Base-by-base conservation (phyloP, 2,329 filamentous ascomycete genomes). In the Colletotrichum costaricense region DNA sequence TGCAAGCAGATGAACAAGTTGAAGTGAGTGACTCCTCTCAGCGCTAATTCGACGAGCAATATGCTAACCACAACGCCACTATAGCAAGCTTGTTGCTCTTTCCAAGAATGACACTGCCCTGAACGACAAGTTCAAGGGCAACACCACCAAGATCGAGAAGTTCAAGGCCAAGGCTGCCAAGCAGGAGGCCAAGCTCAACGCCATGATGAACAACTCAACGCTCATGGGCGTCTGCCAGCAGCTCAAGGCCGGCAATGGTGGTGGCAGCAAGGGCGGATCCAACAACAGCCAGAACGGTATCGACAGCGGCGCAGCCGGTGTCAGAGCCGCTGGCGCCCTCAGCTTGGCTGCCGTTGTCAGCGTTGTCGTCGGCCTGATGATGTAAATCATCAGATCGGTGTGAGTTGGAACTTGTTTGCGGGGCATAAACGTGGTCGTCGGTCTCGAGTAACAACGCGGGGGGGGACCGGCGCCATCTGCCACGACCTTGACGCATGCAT, bases 181-280 rank as follows among this genome's bases (percentile, higher is more conserved):
- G 68, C 57, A 59, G 72, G 72, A 71, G 63, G 72, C 28, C 42
- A 72, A 71, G 68, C 68, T 74, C 38, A 72, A 71, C 57, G 72
- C 62, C 35, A 63, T 84, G 76, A 76, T 78, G 76, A 74, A 74
- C 76, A 84, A 85, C 76, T 67, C 78, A 4, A 84, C 83, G 55
- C 79, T 84, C 26, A 72, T 78, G 49, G 67, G 70, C 38, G 46
- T 77, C 54, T 77, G 77, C 75, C 55, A 73, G 67, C 60, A 64
- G 35, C 42, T 60, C 33, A 73, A 73, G 70, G 38, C 26, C 26
- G 70, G 70, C 55, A 70, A 73, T 14, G 35, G 33, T 14, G 70
- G 46, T 19, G 28, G 33, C 14, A 67, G 46, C 46, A 73, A 58
- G 38, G 26, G 33, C 19, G 70, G 70, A 26, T n/a, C 60, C 59